phyloP scores from a whole-genome alignment of 179 eudicot genomes.

The Carnegiea gigantea region DNA sequence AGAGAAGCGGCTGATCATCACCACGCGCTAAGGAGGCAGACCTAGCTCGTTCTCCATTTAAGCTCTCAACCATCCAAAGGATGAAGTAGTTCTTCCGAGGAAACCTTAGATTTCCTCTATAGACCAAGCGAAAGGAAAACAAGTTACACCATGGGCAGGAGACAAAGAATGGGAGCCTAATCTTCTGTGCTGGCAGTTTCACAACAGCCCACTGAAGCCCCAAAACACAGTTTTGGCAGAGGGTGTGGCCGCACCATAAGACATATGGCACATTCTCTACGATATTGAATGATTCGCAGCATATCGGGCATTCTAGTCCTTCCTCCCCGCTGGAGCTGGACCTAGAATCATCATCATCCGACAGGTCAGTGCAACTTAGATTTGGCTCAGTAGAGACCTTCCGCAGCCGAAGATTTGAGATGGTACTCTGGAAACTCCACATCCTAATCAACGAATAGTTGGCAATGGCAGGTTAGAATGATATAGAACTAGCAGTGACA shows the following conservation, averaged over 20 bases:
- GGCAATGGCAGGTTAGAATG: background rate
- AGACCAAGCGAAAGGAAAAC: slow-evolving; percentile 46
- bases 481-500: background rate
- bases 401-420: slow-evolving; percentile 44
- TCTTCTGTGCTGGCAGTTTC: slow-evolving; percentile 47
- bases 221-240: slow-evolving; percentile 65
- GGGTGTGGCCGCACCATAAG: slow-evolving; percentile 77
- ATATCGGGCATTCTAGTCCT: slow-evolving; percentile 80
- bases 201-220: slow-evolving; percentile 59
- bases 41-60: slow-evolving; percentile 62
- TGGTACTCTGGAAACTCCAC: slow-evolving; percentile 57
- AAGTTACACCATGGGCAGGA: slow-evolving; percentile 78
- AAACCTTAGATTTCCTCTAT: slow-evolving; percentile 57
- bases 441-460: slow-evolving; percentile 29
- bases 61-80: slow-evolving; percentile 80
- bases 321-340: slow-evolving; percentile 56
- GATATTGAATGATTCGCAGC: slow-evolving; percentile 71
- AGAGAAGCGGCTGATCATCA: slow-evolving; percentile 38
- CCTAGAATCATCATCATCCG: slow-evolving; percentile 68
- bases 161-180: slow-evolving; percentile 59
- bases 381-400: slow-evolving; percentile 42
- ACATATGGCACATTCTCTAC: slow-evolving; percentile 81
- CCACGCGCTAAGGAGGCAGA: slow-evolving; percentile 30
- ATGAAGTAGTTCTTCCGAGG: slow-evolving; percentile 77
- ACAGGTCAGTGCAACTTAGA: slow-evolving; percentile 40